Evolutionary conservation across 2,329 filamentous ascomycete genomes (phyloP), one percentile per base, ranked within the genome.

Genomic region (Ceratocystis variospora): DNA sequence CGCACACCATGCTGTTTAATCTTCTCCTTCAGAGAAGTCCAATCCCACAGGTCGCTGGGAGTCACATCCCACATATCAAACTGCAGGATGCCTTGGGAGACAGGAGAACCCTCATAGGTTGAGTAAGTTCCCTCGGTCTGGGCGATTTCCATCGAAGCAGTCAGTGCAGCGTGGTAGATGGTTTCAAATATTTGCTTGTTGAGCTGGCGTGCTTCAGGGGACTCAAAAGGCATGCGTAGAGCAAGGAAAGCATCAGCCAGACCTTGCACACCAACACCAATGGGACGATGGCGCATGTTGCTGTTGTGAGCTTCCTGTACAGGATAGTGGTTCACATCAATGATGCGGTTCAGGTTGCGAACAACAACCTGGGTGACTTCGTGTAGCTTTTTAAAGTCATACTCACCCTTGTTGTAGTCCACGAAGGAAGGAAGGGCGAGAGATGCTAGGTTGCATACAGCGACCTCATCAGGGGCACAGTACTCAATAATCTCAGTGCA

Each of bases 171-270:
- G 76, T 99, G 94, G 80, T 99, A 99, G 77, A 99, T 96, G 70
- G 94, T 99, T 82, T 99, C 94, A 71, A 99, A 99, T 77, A 99
- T 97, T 77, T 99, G 91, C 74, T 88, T 92, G 83, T 99, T 99
- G 73, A 99, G 84, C 76, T 94, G 84, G 71, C 87, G 89, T 69
- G 94, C 94, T 79, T 97, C 91, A 4, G 90, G 86, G 17, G 94
- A 99, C 77, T 99, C 94, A 74, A 99, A 99, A 41, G 94, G 93
- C 81, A 97, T 83, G 73, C 94, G 92, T 64, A 99, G 86, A 70
- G 94, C 93, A 72, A 99, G 84, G 87, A 99, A 99, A 66, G 92
- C 91, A 81, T 99, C 94, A 33, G 94, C 94, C 74, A 99, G 87
- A 82, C 94, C 94, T 76, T 96, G 93, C 61, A 99, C 94, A 83